Conservation (phyloP, 202 grass and related monocot species). For the Saccharum hybrid region DNA sequence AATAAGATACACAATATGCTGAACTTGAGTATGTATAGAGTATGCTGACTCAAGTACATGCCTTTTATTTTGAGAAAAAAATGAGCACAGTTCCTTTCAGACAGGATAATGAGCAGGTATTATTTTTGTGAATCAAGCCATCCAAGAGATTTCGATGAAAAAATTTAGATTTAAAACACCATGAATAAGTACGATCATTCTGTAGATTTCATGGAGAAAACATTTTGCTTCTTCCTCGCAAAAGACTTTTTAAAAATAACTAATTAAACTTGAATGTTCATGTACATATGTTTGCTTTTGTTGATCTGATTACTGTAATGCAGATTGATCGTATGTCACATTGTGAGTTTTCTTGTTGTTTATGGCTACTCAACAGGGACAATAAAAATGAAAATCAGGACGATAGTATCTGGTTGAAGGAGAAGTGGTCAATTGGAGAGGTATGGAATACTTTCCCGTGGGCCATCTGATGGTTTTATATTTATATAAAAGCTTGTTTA, state of each 20-base stretch:
- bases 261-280: background rate
- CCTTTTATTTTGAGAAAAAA: background rate
- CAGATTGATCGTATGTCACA: background rate
- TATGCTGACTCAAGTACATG: background rate
- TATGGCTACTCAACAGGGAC: constrained; percentile 48
- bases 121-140: too few relatives aligned
- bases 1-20: background rate
- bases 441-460: constrained; percentile 45
- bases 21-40: background rate
- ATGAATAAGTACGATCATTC: too few relatives aligned
- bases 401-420: constrained; percentile 92
- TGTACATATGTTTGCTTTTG: constrained; percentile 16
- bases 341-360: constrained; percentile 17
- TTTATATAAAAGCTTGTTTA: background rate
- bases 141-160: too few relatives aligned
- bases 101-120: too few relatives aligned
- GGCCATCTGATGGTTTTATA: background rate
- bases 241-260: background rate
- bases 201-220: too few relatives aligned
- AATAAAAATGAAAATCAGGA: constrained; percentile 58
- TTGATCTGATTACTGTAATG: background rate
- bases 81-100: too few relatives aligned
- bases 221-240: too few relatives aligned
- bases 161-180: too few relatives aligned
- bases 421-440: constrained; percentile 93